Conservation (phyloP, 2,329 filamentous ascomycete species). For the Claviceps sorghi region DNA sequence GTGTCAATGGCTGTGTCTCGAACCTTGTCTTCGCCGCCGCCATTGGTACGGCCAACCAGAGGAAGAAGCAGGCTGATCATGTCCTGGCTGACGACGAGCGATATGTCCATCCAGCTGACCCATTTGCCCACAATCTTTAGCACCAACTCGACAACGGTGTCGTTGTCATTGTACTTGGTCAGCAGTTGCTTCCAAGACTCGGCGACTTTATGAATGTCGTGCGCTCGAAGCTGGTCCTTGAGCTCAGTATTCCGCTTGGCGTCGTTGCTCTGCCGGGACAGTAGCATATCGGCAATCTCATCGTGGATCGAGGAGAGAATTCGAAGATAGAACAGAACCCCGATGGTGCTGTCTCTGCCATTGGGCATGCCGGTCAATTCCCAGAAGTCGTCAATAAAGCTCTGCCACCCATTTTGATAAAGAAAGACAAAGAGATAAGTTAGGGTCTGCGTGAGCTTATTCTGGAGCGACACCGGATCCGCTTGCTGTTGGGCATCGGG, state of each 20-base stretch:
- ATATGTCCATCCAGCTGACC: constrained; percentile 98
- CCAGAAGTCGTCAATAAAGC: constrained; percentile 82
- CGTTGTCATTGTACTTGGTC: constrained; percentile 57
- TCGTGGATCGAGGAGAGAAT: constrained; percentile 85
- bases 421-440: constrained; percentile 84
- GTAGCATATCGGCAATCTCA: constrained; percentile 86
- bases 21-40: constrained; percentile 58
- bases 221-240: constrained; percentile 76
- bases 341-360: constrained; percentile 54
- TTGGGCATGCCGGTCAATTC: constrained; percentile 52
- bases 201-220: constrained; percentile 80
- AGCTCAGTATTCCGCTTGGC: constrained; percentile 75
- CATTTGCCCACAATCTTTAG: constrained; percentile 88
- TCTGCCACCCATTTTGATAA: constrained; percentile 75
- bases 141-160: constrained; percentile 69
- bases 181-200: constrained; percentile 86
- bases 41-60: constrained; percentile 62
- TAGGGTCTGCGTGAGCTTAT: constrained; percentile 91
- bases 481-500: constrained; percentile 39
- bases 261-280: constrained; percentile 64
- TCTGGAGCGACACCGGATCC: constrained; percentile 71
- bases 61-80: constrained; percentile 78
- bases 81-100: constrained; percentile 75
- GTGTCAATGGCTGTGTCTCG: constrained; percentile 87
- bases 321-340: constrained; percentile 76